These are phyloP conservation scores for Russula vinacea DNA, from an alignment of 768 basidiomycete species.

Conservation along the genomic window DNA sequence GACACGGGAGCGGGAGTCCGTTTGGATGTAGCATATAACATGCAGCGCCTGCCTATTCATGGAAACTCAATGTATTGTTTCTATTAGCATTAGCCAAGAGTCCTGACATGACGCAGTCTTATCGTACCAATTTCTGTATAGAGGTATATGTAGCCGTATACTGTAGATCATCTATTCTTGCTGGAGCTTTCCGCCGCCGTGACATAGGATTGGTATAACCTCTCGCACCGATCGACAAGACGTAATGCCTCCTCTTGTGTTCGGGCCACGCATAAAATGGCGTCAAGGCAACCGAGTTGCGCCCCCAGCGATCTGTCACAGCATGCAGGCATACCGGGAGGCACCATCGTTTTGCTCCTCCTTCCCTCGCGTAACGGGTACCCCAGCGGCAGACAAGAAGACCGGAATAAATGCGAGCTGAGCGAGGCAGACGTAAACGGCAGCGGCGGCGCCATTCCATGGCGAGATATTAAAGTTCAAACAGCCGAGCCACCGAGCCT, in stretches of 20 bases:
- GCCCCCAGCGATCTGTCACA: conserved; percentile 55
- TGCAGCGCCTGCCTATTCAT: background rate
- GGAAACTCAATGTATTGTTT: background rate
- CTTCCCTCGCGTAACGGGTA: conserved; percentile 22
- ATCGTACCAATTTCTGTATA: background rate
- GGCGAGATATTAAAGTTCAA: conserved; percentile 58
- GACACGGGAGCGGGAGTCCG: background rate
- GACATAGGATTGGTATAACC: conserved; percentile 44
- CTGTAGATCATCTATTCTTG: background rate
- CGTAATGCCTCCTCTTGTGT: conserved; percentile 45
- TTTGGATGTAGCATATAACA: conserved; percentile 1
- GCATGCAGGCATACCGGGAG: conserved; percentile 53
- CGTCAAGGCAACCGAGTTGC: conserved; percentile 47
- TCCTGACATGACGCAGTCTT: background rate
- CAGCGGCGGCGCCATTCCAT: conserved; percentile 64
- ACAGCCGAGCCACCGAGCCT: conserved; percentile 72
- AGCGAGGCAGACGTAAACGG: conserved; percentile 64
- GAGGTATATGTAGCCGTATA: conserved; percentile 3
- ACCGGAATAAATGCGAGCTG: conserved; percentile 50
- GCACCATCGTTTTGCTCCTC: conserved; percentile 26
- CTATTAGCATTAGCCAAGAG: background rate
- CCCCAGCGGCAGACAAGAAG: conserved; percentile 26
- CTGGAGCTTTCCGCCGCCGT: conserved; percentile 34
- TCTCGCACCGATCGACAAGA: conserved; percentile 57
- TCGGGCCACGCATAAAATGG: conserved; percentile 52